phyloP scores from a whole-genome alignment of 164 flowering plant species.

The Vitis rupestris region DNA sequence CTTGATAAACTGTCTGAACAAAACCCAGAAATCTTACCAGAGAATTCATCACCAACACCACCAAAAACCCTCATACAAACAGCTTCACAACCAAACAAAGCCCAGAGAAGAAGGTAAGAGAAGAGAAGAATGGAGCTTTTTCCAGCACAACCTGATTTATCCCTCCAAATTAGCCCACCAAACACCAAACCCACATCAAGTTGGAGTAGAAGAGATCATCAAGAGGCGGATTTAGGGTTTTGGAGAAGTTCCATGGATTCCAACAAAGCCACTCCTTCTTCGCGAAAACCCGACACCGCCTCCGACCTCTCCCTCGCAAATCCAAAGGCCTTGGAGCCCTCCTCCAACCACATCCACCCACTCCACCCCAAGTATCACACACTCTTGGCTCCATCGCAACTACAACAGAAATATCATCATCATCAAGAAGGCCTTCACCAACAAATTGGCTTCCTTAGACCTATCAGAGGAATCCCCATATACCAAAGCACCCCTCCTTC shows the following conservation, averaged over 20 bases:
- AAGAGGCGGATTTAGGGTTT: slow-evolving; percentile 67
- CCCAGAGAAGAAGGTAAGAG: not conserved
- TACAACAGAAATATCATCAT: slow-evolving; percentile 4
- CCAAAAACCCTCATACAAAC: no score
- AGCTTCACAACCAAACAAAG: not conserved
- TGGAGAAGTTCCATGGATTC: slow-evolving; percentile 70
- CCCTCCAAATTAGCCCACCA: slow-evolving; percentile 93
- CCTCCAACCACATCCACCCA: slow-evolving; percentile 15
- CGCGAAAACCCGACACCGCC: slow-evolving; percentile 22
- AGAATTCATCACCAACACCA: not conserved
- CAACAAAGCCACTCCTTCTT: slow-evolving; percentile 30
- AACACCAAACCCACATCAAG: slow-evolving; percentile 53
- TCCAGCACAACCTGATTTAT: slow-evolving; percentile 92
- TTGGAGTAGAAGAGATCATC: slow-evolving; percentile 31
- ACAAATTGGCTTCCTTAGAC: slow-evolving; percentile 58
- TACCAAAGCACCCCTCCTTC: slow-evolving; percentile 44
- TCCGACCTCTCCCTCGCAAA: slow-evolving; percentile 64
- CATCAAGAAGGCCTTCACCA: slow-evolving; percentile 31
- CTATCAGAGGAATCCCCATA: slow-evolving; percentile 89
- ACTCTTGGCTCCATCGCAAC: slow-evolving; percentile 22
- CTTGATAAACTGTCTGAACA: slow-evolving; percentile 12
- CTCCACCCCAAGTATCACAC: slow-evolving; percentile 4
- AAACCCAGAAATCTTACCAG: slow-evolving; percentile 14
- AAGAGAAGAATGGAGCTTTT: slow-evolving; percentile 68
- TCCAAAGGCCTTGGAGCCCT: slow-evolving; percentile 25